Base-by-base conservation (phyloP, 1,284 basidiomycete species). In the Leccinum huronense region DNA sequence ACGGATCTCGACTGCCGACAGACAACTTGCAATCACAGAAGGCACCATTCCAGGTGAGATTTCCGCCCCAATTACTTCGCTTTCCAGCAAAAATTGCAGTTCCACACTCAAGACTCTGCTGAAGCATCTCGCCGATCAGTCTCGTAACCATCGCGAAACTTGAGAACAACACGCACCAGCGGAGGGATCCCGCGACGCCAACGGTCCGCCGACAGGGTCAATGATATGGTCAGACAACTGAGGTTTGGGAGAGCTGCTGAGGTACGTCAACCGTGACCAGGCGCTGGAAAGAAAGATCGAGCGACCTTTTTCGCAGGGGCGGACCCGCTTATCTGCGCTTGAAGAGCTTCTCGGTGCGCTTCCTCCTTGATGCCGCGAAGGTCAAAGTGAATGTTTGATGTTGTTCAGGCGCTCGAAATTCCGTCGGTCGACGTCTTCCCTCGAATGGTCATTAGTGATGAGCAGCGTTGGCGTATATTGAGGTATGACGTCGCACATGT, bases 81-180 rank as follows among this genome's bases (percentile, higher is more conserved):
- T 83, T 67, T 83, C 79, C 11, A 94, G 77, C 33, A 94, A 75
- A 67, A 86, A 84, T 7, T 86, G 80, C 3, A 94, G 79, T 59
- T 89, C 88, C 5, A 93, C 88, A 3, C 89, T 90, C 71, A 92
- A 94, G 13, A 93, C 92, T 93, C 23, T 27, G 23, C 66, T 9
- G 7, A 54, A 64, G 38, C 23, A 13, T 59, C 27, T 60, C 27
- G 5, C 57, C 23, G 23, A 61, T 66, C 57, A 66, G 65, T 53
- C 60, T 13, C 59, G 19, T 60, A 38, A 63, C 60, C 1, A 1
- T 45, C 4, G 1, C 19, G 42, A 30, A 38, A 31, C 51, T 59
- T 45, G 14, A 60, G 19, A n/a, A 8, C 16, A 30, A 68, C 11
- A 77, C 86, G 69, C 66, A 90, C 90, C 86, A 67, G 89, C 89